Percentiles rank a stretch among this genome's conserved stretches.
Conservation (phyloP, 1,284 basidiomycete species). For the Phellopilus nigrolimitatus region DNA sequence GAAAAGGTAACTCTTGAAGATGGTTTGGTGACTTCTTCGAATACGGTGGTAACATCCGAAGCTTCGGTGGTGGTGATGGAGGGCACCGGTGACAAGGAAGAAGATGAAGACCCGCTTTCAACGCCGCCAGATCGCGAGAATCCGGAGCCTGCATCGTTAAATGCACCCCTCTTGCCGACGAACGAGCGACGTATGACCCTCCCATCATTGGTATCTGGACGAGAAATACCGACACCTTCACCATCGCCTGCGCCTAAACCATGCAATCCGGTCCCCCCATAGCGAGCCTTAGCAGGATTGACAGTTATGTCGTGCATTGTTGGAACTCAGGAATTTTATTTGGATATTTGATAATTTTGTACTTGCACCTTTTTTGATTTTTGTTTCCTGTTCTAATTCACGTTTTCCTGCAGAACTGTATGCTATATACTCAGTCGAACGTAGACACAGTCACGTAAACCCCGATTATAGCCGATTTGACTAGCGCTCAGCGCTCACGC, state of each 20-base stretch:
- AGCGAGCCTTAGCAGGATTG: no score
- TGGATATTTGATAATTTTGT: no score
- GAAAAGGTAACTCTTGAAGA: constrained; percentile 7
- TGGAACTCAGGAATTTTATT: no score
- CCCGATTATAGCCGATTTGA: no score
- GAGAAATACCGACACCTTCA: constrained; percentile 31
- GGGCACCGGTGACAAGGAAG: constrained; percentile 12
- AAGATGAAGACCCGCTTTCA: constrained; percentile 23
- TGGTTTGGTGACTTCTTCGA: neutral
- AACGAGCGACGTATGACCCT: constrained; percentile 34
- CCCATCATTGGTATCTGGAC: constrained; percentile 31
- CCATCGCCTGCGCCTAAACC: constrained; percentile 26
- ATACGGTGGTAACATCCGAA: neutral
- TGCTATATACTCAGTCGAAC: no score
- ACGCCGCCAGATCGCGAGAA: constrained; percentile 33
- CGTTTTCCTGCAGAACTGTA: no score
- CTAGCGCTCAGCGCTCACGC: no score
- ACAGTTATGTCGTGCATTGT: no score
- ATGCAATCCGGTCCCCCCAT: no score
- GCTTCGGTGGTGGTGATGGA: constrained; percentile 22
- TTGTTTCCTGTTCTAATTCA: no score
- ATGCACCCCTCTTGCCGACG: constrained; percentile 36
- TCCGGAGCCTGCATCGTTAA: constrained; percentile 34
- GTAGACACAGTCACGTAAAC: no score
- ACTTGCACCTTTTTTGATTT: no score